Conservation (phyloP, 2,329 filamentous ascomycete genomes). For the Orbilia quercus region DNA sequence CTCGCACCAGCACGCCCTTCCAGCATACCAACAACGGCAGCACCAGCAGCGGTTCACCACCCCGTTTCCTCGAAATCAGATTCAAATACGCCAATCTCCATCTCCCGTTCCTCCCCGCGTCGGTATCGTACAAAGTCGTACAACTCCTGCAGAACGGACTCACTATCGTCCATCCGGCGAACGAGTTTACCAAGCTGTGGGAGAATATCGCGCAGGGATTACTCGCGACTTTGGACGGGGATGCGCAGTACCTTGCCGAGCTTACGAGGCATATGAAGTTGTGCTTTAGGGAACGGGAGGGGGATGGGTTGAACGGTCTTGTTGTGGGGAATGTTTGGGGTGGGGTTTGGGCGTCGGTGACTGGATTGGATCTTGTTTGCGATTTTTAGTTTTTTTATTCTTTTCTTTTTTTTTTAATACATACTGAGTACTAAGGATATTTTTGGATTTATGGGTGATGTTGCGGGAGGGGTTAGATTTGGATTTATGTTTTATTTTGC, state of each 20-base stretch:
- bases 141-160: constrained; percentile 52
- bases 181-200: constrained; percentile 49
- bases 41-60: constrained; percentile 18
- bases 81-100: constrained; percentile 49
- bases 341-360: constrained; percentile 40
- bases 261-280: constrained; percentile 56
- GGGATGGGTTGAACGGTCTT: constrained; percentile 33
- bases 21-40: constrained; percentile 11
- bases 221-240: constrained; percentile 42
- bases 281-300: constrained; percentile 43
- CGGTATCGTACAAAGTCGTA: constrained; percentile 26
- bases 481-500: constrained; percentile 14
- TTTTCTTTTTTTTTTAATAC: constrained; percentile 9
- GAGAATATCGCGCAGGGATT: constrained; percentile 53
- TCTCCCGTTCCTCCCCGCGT: constrained; percentile 41
- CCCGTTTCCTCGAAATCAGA: constrained; percentile 53
- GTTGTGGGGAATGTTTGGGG: constrained; percentile 48
- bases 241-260: constrained; percentile 33
- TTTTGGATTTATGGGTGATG: constrained; percentile 32
- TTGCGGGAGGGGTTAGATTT: constrained; percentile 29
- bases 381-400: constrained; percentile 42
- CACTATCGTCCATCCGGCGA: constrained; percentile 40
- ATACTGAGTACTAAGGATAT: too few species aligned
- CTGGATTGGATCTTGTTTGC: constrained; percentile 52
- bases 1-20: constrained; percentile 50